Percentiles rank a stretch among this genome's conserved stretches.
Evolutionary conservation across 2,329 filamentous ascomycete species (phyloP).

Genomic region (Mollisia scopiformis): DNA sequence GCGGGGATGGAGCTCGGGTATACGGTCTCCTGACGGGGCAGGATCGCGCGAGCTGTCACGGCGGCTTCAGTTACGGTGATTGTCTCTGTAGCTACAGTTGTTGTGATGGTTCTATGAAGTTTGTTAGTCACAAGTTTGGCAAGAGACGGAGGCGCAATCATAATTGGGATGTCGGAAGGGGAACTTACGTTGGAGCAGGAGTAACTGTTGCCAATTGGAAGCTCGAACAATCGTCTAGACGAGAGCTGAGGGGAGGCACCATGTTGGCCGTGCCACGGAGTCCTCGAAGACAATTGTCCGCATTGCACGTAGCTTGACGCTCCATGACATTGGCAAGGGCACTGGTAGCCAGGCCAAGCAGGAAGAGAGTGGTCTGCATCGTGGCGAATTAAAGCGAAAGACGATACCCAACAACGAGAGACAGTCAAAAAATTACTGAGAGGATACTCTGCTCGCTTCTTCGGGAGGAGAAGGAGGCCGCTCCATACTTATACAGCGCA

Average conservation of each 20-base stretch:
- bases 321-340: not conserved
- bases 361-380: not conserved
- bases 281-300: not conserved
- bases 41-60: not conserved
- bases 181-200: not conserved
- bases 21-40: not conserved
- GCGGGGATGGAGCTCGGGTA: not conserved
- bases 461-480: not conserved
- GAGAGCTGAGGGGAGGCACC: not conserved
- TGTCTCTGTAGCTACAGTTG: not conserved
- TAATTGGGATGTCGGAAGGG: not conserved
- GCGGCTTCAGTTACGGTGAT: not conserved
- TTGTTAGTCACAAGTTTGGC: not conserved
- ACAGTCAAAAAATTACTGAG: not conserved
- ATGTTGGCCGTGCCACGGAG: not conserved
- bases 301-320: not conserved
- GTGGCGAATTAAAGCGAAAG: not conserved
- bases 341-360: not conserved
- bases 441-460: not conserved
- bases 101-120: not conserved
- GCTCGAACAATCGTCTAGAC: constrained; percentile 1
- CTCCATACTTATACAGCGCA: not conserved
- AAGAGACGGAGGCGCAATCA: not conserved
- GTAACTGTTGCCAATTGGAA: not conserved
- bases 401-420: not conserved